Conservation (phyloP, 2,329 filamentous ascomycete genomes). For the Beauveria sp. region DNA sequence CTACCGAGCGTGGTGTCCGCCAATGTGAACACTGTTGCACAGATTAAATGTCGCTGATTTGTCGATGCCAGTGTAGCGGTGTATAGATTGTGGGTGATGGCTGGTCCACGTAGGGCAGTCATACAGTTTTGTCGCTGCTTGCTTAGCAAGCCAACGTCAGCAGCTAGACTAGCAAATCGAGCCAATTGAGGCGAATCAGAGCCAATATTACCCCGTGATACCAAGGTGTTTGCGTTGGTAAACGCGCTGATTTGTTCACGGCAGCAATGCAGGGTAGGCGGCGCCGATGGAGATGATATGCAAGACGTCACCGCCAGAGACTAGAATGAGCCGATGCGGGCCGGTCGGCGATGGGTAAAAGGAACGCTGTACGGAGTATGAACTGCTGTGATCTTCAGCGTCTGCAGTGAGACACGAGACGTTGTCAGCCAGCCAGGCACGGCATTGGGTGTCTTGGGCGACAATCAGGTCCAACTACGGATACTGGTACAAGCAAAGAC, state of each 20-base stretch:
- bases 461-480: no score
- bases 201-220: background rate
- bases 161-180: background rate
- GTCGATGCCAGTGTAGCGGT: background rate
- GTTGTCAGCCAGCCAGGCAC: background rate
- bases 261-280: background rate
- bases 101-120: background rate
- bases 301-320: background rate
- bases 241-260: background rate
- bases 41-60: background rate
- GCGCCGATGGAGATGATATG: background rate
- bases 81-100: background rate
- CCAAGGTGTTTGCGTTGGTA: background rate
- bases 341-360: background rate
- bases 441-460: no score
- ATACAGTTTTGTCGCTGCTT: background rate
- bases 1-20: slow-evolving; percentile 4
- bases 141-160: no score
- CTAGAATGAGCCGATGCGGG: background rate
- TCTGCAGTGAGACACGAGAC: no score
- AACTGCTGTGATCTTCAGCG: background rate
- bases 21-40: background rate
- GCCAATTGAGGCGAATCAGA: background rate
- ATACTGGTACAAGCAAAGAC: no score
- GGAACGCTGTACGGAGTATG: background rate